Evolutionary conservation across 495 filamentous ascomycete species (phyloP), one percentile per base, ranked within the genome.

Genomic region (Xanthoparmelia taractica): DNA sequence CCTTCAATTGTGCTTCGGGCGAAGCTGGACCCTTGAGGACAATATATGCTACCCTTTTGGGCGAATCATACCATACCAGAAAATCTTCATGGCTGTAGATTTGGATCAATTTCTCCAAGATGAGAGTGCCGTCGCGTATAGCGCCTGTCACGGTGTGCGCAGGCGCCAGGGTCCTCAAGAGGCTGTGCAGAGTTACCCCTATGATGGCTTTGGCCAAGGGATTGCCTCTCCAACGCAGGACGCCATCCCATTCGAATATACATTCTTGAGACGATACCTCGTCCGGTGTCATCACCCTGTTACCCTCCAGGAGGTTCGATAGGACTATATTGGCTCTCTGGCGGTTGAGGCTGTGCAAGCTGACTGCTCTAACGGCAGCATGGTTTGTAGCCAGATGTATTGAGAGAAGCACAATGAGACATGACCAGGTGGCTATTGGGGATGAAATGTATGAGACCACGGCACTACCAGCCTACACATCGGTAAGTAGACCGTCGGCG

Each of bases 321-420:
- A 92, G 84, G 34, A 92, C 79, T 48, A 98, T 84, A 67, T 87
- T 92, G 1, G 92, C 86, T 29, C 93, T 83, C 73, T 97, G 93
- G 38, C 90, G 79, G 76, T 96, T 97, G 20, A 97, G 78, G n/a
- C 84, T 91, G 20, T 82, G 81, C 85, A 97, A 88, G 70, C 84
- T 83, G 15, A 97, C 93, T 50, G 88, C 78, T 65, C 86, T 82
- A 27, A 97, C 92, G 25, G 92, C 93, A 43, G 81, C 78, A 74
- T 95, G 93, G 74, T 97, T 98, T 57, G 85, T 88, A 60, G 78
- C 77, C 38, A 97, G 80, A 71, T 97, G 93, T 23, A 89, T 71
- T 23, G 81, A 75, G 20, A 96, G 80, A 20, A 98, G 81, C 15
- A 84, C 52, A 6, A 92, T 69, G 66, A 96, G 84, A 38, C 84